Base-by-base conservation (phyloP, 164 flowering plant species). In the Buxus sempervirens region DNA sequence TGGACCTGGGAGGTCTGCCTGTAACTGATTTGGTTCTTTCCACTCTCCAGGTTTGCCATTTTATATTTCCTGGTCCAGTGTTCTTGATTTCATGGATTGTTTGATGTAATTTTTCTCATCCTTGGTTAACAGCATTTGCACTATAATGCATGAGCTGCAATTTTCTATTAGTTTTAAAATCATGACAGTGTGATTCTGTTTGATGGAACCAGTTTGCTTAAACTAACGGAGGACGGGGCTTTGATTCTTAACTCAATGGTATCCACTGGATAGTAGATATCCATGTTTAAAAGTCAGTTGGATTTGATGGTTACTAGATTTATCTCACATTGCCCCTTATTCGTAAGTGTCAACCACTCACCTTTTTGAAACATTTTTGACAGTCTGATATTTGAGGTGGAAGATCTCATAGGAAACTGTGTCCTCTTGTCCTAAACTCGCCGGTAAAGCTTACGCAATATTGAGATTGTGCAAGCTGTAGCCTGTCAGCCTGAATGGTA, bases 1-100 rank as follows among this genome's bases (percentile, higher is more conserved):
- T 95, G 79, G 96, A 91, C 78, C 77, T 95, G 80, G 98, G 98
- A 70, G 98, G 97, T 56, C 77, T 95, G 56, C 94, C 90, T 64
- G 90, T 89, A 58, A 88, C 90, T 64, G 96, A 95, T 80, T 26
- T 16, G 41, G 84, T 85, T 13, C 66, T 95, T 23, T 48, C 68
- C 60, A 81, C 91, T 63, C 86, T 95, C 48, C 86, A 85, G 96
- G 98, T 92, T 67, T 18, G 60, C 10, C 38, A 12, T 15, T 4
- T 76, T 54, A 9, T 13, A 19, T 51, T 48, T 61, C 22, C 65
- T 21, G 41, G 23, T 54, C 32, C 66, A 60, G 9, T 60, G 6
- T 14, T 54, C 16, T 60, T 70, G 28, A 26, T 3, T 25, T 24
- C 9, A 12, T 26, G 19, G 48, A 62, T 7, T 67, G 4, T n/a